Base-by-base conservation (phyloP, 1,284 basidiomycete genomes). In the Sphagnurus paluster region DNA sequence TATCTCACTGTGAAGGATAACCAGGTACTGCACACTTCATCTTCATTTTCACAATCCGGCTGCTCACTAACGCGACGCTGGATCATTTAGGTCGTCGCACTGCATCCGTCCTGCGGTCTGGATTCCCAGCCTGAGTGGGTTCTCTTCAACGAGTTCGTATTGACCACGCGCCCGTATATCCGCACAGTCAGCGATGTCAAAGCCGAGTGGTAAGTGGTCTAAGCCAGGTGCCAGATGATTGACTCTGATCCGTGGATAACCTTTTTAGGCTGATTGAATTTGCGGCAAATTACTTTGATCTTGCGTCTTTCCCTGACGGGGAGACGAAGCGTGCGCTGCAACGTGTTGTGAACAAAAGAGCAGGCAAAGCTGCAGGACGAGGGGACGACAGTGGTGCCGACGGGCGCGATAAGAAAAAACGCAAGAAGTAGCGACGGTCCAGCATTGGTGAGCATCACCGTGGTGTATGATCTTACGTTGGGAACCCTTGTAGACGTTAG, bases 101-200 rank as follows among this genome's bases (percentile, higher is more conserved):
- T 98, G n/a, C 96, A 99, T 65, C 92, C 96, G 5, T 92, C 89
- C 4, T 96, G 93, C 53, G 93, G 95, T 21, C 72, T 99, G 38
- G 92, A 97, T 56, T 83, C 83, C n/a, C 87, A 87, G 48, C 94
- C 96, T 0, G 95, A 98, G 60, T 99, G 94, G 92, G 93, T 98
- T 11, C 68, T 98, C 32, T 99, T 97, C 77, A 97, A 99, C 65
- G 97, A 97, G 67, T 99, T 99, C 63, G 93, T 98, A 21, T 72
- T 98, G 52, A 99, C 96, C 10, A 93, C 93, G 7, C 72, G 80
- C 49, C 82, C 85, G 49, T 98, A 90, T 60, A 95, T 99, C 59
- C 84, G 96, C 30, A 97, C 91, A 0, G 91, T 96, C 16, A 89
- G 93, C 1, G 93, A 95, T 53, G 80, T 98, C 45, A 77, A 82